These are phyloP conservation scores for Cutaneotrichosporon sp. DNA, from an alignment of 1,284 basidiomycete species.

Conservation along the genomic window DNA sequence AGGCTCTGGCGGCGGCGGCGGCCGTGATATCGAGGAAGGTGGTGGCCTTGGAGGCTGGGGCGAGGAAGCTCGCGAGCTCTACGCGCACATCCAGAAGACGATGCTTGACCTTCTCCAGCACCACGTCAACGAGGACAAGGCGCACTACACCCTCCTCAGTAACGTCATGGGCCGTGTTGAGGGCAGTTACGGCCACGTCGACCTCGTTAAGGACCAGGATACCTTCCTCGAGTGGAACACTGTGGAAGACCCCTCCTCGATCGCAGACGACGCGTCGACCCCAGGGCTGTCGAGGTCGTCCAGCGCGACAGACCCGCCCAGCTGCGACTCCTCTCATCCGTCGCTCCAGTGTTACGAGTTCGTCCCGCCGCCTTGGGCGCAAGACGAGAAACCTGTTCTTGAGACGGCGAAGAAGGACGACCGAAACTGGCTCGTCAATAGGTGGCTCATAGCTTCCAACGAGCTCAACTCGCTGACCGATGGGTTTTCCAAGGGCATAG, in stretches of 20 bases:
- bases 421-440: constrained; percentile 21
- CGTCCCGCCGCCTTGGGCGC: constrained; percentile 4
- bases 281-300: constrained; percentile 1
- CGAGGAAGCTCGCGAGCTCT: constrained; percentile 21
- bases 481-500: constrained; percentile 3
- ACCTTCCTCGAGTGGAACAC: constrained; percentile 27
- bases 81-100: constrained; percentile 15
- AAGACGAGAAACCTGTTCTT: constrained; percentile 11
- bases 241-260: not conserved
- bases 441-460: constrained; percentile 9
- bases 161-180: constrained; percentile 13
- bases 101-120: constrained; percentile 18
- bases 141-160: constrained; percentile 14
- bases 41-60: constrained; percentile 21
- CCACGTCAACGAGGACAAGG: constrained; percentile 20
- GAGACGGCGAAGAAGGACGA: constrained; percentile 11
- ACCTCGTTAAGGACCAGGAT: constrained; percentile 23
- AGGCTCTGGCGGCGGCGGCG: constrained; percentile 18
- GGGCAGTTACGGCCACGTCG: constrained; percentile 11
- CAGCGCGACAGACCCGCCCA: not conserved
- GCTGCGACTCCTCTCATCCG: not conserved
- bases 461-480: constrained; percentile 7
- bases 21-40: constrained; percentile 14
- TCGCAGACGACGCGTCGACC: not conserved
- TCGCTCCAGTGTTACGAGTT: constrained; percentile 4